These are phyloP conservation scores for Suillus decipiens DNA, from an alignment of 768 basidiomycete species.

Conservation along the genomic window DNA sequence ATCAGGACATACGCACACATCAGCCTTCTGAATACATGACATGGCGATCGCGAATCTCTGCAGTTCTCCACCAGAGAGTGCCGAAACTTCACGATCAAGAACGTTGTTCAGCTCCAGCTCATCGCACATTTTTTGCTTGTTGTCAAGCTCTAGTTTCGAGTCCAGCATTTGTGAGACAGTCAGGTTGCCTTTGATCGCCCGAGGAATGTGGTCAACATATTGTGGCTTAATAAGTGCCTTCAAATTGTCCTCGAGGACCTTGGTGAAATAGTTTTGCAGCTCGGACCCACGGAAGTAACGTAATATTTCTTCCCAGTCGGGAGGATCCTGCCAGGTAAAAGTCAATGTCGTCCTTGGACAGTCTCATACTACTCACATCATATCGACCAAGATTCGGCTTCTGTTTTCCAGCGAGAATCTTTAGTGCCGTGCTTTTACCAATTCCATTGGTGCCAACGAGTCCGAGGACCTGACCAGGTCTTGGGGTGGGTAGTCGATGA, in stretches of 20 bases:
- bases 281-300: constrained; percentile 99
- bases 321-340: constrained; percentile 69
- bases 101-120: constrained; percentile 88
- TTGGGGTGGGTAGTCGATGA: constrained; percentile 94
- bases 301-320: constrained; percentile 98
- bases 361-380: constrained; percentile 60
- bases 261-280: constrained; percentile 99
- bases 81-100: constrained; percentile 78
- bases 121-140: constrained; percentile 83
- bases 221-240: constrained; percentile 99
- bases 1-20: constrained; percentile 67
- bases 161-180: constrained; percentile 92
- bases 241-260: constrained; percentile 96
- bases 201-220: constrained; percentile 99
- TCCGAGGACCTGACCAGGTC: constrained; percentile 98
- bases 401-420: constrained; percentile 94
- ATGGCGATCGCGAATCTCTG: constrained; percentile 99
- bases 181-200: constrained; percentile 88
- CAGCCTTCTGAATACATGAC: constrained; percentile 92
- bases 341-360: constrained; percentile 8
- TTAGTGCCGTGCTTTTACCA: constrained; percentile 97
- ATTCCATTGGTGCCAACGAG: constrained; percentile 99
- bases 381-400: constrained; percentile 98
- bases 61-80: constrained; percentile 94
- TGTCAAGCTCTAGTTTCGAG: constrained; percentile 84